Evolutionary conservation across 75 land plant genomes (phyloP), one percentile per base, ranked within the genome.

Genomic region (Picea glauca): DNA sequence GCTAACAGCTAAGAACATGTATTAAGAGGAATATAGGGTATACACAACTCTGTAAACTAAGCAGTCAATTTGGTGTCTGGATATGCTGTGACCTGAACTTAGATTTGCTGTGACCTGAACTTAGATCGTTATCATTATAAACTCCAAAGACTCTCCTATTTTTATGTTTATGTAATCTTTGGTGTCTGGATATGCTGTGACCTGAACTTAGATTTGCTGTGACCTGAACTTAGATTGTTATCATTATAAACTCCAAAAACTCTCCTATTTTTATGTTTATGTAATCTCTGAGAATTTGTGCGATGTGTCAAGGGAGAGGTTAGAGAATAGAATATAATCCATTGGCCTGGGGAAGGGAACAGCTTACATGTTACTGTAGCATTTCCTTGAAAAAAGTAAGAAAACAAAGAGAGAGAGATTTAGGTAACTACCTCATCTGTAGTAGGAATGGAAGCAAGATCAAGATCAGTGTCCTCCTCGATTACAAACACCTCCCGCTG

Each of bases 401-500:
- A 5, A 18, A 20, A 0, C 18, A n/a, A 6, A 68, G 18, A 40
- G 46, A 38, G 3, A 38, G 33, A 17, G 18, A n/a, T 20, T 38
- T 20, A 11, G 73, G 50, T 46, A 70, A 11, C 11, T 70, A 40
- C 73, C 73, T 70, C 73, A 33, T 70, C 73, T 70, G 73, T 70
- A 40, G 50, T 70, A n/a, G 73, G 43, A 70, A 35, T 70, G 40
- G 35, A 66, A 12, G 23, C 56, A 50, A 50, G 56, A 50, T 50
- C 73, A 70, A 70, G 73, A n/a, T 43, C 73, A 70, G 50, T 21
- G 1, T 70, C 73, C 23, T 70, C 73, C 50, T 70, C 73, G 54
- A 40, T 43, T 11, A 43, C 73, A 40, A 46, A 70, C 50, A n/a
- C 66, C 33, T 63, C 66, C 13, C 26, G 66, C 26, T 13, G 66